Base-by-base conservation (phyloP, 441 rosid genomes). In the Euphorbia schlechtendalii region DNA sequence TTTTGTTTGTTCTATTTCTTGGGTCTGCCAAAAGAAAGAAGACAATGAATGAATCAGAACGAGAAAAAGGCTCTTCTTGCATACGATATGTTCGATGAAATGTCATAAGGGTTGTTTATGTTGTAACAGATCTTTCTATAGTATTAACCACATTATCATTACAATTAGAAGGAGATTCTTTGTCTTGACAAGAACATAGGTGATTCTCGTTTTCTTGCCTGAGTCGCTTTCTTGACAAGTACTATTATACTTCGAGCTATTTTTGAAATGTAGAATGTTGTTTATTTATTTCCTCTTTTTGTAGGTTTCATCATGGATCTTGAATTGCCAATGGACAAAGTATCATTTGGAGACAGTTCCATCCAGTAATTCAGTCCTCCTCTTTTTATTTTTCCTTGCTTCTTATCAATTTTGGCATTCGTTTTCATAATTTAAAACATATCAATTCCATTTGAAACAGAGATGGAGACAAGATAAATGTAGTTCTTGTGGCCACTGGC, bases 401-500 rank as follows among this genome's bases (percentile, higher is more conserved):
- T 17, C 53, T 57, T 8, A 25, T 54, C 18, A 28, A 8, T 13
- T 52, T 52, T 25, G 17, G 63, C 28, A 13, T 38, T 2, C 14
- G 9, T 36, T 15, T 53, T 15, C 8, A 22, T 34, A 20, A 11
- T 7, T 15, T 10, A 8, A 27, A 20, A 6, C 54, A 8, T 36
- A 46, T 14, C 52, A 5, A 5, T 62, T 43, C 20, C 10, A 20
- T 18, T 53, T 12, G 25, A 56, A 25, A 11, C 71, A 71, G 71
- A 51, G 54, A 58, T n/a, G 70, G 52, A 27, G 77, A 72, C 67
- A 78, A 76, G 69, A 68, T 69, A 34, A 70, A 34, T 79, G 96
- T 84, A 15, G 90, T 87, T 74, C 85, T 94, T 56, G 92, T 91
- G 46, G 87, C 88, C 21, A 81, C 90, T 25, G 96, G 99, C 60